Conservation (phyloP, 192 early-diverging fungal genomes). For the Dispira parvispora region DNA sequence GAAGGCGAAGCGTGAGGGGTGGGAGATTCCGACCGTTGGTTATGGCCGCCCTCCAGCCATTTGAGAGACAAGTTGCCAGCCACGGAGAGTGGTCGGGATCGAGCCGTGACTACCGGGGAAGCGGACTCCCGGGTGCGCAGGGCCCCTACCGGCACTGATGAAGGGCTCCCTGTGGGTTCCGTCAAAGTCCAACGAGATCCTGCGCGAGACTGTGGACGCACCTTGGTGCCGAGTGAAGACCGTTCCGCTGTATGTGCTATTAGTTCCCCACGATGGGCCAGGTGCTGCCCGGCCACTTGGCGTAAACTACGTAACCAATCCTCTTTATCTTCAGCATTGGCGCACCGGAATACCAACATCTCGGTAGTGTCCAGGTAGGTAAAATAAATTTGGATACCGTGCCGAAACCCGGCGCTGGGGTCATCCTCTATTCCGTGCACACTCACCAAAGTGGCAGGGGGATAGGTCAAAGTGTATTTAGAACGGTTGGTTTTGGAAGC, state of each 20-base stretch:
- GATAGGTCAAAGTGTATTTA: not conserved
- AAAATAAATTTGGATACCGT: not conserved
- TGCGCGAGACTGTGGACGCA: too few species aligned
- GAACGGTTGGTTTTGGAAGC: not conserved
- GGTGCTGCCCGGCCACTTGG: not conserved
- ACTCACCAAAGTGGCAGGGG: not conserved
- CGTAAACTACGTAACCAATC: not conserved
- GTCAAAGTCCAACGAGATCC: too few species aligned
- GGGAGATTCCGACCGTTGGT: too few species aligned
- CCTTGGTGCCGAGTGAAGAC: too few species aligned
- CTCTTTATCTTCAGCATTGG: not conserved
- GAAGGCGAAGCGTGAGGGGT: not conserved
- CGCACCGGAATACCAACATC: slow-evolving; percentile 5
- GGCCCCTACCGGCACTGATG: too few species aligned
- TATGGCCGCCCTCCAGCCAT: not conserved
- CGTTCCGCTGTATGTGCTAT: too few species aligned
- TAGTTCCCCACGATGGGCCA: not conserved
- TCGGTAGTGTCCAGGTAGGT: not conserved
- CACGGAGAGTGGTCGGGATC: slow-evolving; percentile 4
- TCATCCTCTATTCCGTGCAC: not conserved
- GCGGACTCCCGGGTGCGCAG: too few species aligned
- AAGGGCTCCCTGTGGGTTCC: too few species aligned
- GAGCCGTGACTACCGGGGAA: too few species aligned
- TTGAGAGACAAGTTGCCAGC: not conserved
- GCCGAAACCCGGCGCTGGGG: not conserved